Evolutionary conservation across 2,329 filamentous ascomycete genomes (phyloP).

Genomic region (Amylocarpus encephaloides): DNA sequence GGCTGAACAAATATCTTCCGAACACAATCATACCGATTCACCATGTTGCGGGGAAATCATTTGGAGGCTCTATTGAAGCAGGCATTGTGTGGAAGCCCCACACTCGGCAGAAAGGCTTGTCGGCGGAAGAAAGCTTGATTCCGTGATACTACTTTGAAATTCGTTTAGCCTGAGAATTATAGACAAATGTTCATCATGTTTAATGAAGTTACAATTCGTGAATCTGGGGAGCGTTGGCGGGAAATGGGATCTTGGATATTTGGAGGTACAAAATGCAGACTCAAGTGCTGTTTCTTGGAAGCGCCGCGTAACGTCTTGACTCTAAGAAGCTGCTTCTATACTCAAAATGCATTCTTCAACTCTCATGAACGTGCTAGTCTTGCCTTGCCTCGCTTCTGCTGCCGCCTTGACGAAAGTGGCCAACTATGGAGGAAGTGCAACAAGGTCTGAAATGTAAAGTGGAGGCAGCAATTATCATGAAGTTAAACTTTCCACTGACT

Average conservation of each 20-base stretch:
- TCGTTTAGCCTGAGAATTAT: constrained; percentile 5
- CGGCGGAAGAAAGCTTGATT: constrained; percentile 13
- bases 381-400: constrained; percentile 5
- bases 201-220: neutral
- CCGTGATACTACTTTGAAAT: neutral
- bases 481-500: neutral
- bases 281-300: neutral
- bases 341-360: constrained; percentile 10
- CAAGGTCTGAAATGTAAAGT: constrained; percentile 18
- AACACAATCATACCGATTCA: neutral
- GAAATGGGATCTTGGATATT: neutral
- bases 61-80: constrained; percentile 3
- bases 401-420: constrained; percentile 13
- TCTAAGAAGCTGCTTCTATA: too few relatives aligned
- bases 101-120: constrained; percentile 8
- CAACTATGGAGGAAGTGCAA: constrained; percentile 19
- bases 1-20: constrained; percentile 7
- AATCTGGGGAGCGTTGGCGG: neutral
- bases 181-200: neutral
- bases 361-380: neutral
- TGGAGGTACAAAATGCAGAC: neutral
- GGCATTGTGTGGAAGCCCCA: neutral
- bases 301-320: neutral
- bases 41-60: constrained; percentile 8
- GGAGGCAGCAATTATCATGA: neutral